These are phyloP conservation scores for Penicillium olsonii DNA, from an alignment of 2,329 filamentous ascomycete species.

Conservation along the genomic window DNA sequence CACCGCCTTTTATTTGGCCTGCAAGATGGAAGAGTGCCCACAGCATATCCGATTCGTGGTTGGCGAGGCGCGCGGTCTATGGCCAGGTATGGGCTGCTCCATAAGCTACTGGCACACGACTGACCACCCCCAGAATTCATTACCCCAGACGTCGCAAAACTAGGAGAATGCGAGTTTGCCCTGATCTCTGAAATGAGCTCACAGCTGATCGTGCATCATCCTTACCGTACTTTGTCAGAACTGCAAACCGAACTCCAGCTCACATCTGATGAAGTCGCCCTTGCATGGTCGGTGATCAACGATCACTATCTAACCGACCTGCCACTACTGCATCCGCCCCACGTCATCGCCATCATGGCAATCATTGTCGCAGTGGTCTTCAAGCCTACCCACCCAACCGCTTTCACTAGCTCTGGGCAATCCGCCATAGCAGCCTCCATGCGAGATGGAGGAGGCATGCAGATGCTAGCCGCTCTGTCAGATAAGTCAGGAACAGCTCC, in stretches of 20 bases:
- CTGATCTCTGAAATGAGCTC: slow-evolving; percentile 89
- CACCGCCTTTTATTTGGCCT: slow-evolving; percentile 92
- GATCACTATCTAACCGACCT: slow-evolving; percentile 91
- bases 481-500: slow-evolving; percentile 33
- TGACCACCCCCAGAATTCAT: slow-evolving; percentile 60
- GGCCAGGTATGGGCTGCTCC: slow-evolving; percentile 61
- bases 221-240: slow-evolving; percentile 77
- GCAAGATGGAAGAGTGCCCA: slow-evolving; percentile 96
- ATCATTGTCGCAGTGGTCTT: slow-evolving; percentile 83
- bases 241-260: slow-evolving; percentile 70
- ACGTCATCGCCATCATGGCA: slow-evolving; percentile 82
- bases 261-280: slow-evolving; percentile 72
- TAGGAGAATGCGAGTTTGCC: slow-evolving; percentile 92
- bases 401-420: slow-evolving; percentile 34
- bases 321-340: slow-evolving; percentile 82
- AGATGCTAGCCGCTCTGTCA: slow-evolving; percentile 36
- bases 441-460: slow-evolving; percentile 38
- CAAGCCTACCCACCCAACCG: slow-evolving; percentile 58
- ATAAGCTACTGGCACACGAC: slow-evolving; percentile 3
- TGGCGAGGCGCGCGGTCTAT: slow-evolving; percentile 79
- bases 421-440: slow-evolving; percentile 36
- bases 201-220: slow-evolving; percentile 86
- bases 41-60: slow-evolving; percentile 93
- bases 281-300: slow-evolving; percentile 84
- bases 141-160: slow-evolving; percentile 73